A percentile compares a stretch with the other conserved stretches of the same genome.
These are phyloP conservation scores for Cicer judaicum DNA, from an alignment of 306 rosid genomes.

Conservation along the genomic window DNA sequence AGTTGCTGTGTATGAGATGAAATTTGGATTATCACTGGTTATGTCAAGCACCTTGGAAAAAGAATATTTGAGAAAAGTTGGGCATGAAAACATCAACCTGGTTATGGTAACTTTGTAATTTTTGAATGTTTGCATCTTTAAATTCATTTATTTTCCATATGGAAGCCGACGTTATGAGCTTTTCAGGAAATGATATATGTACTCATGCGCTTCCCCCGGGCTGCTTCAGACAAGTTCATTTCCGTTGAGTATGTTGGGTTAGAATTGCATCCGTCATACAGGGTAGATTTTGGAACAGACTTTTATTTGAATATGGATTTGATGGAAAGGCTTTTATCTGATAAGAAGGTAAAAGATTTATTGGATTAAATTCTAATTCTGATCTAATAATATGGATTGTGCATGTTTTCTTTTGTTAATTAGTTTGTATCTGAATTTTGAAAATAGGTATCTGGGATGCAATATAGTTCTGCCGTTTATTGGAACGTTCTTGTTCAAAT, in stretches of 20 bases:
- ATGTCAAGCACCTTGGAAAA: slow-evolving; percentile 57
- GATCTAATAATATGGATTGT: background rate
- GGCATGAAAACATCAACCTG: slow-evolving; percentile 47
- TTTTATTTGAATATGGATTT: slow-evolving; percentile 56
- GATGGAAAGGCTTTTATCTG: slow-evolving; percentile 56
- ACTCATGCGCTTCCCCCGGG: slow-evolving; percentile 80
- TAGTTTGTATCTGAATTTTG: slow-evolving; percentile 35
- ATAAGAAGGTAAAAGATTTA: slow-evolving; percentile 46
- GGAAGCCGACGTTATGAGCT: slow-evolving; percentile 40
- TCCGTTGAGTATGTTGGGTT: slow-evolving; percentile 49
- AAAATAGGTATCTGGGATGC: slow-evolving; percentile 62
- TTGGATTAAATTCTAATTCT: background rate
- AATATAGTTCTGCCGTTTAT: slow-evolving; percentile 57
- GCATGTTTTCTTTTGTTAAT: slow-evolving; percentile 28
- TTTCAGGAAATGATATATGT: slow-evolving; percentile 71
- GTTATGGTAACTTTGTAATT: slow-evolving; percentile 57
- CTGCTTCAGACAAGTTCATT: slow-evolving; percentile 51
- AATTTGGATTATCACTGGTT: slow-evolving; percentile 77
- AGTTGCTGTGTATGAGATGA: slow-evolving; percentile 91
- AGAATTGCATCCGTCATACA: slow-evolving; percentile 54
- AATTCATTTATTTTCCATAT: slow-evolving; percentile 27
- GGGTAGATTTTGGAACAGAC: slow-evolving; percentile 49
- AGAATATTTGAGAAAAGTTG: slow-evolving; percentile 47
- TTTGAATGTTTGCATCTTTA: slow-evolving; percentile 22
- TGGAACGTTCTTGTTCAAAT: slow-evolving; percentile 70